Percentiles rank a stretch among this genome's conserved stretches.
Conservation (phyloP, 176 grass and related monocot species). For the Thinopyrum elongatum region DNA sequence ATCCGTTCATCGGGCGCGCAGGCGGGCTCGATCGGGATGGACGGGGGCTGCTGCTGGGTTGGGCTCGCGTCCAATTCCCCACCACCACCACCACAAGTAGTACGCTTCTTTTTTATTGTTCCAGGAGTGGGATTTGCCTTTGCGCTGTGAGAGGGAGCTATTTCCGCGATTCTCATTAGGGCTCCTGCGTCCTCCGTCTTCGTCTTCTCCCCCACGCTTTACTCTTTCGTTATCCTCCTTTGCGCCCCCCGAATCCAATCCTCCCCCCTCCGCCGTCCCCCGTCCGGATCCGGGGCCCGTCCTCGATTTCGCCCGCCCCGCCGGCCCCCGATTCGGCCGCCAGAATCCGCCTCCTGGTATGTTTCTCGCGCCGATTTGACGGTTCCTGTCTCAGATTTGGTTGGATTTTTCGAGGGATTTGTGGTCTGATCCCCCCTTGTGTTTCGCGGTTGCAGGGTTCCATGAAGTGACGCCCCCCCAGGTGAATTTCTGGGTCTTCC, state of each 20-base stretch:
- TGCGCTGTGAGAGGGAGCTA: slow-evolving; percentile 40
- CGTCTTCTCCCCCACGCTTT: slow-evolving; percentile 47
- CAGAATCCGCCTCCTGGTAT: slow-evolving; percentile 36
- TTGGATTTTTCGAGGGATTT: slow-evolving; percentile 31
- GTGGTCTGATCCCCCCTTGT: slow-evolving; percentile 19
- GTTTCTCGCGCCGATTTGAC: slow-evolving; percentile 24
- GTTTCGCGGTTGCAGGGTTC: slow-evolving; percentile 26
- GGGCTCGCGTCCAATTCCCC: slow-evolving; percentile 47
- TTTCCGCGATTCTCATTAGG: slow-evolving; percentile 52
- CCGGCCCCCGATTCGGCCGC: slow-evolving; percentile 10
- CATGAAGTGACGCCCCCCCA: slow-evolving; percentile 15
- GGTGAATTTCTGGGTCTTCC: background rate
- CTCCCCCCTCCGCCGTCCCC: background rate
- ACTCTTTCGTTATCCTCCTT: slow-evolving; percentile 14
- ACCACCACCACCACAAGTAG: slow-evolving; percentile 26
- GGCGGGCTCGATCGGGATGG: slow-evolving; percentile 47
- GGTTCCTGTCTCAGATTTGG: slow-evolving; percentile 21
- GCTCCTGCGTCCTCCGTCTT: background rate
- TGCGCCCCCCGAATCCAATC: slow-evolving; percentile 24
- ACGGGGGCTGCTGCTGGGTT: slow-evolving; percentile 16
- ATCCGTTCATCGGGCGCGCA: background rate
- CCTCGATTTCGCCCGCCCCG: slow-evolving; percentile 18
- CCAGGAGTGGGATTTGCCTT: slow-evolving; percentile 51
- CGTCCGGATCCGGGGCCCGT: background rate
- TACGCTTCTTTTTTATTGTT: slow-evolving; percentile 49